Conservation (phyloP, 208 protist genomes). For the Novymonas esmeraldas region DNA sequence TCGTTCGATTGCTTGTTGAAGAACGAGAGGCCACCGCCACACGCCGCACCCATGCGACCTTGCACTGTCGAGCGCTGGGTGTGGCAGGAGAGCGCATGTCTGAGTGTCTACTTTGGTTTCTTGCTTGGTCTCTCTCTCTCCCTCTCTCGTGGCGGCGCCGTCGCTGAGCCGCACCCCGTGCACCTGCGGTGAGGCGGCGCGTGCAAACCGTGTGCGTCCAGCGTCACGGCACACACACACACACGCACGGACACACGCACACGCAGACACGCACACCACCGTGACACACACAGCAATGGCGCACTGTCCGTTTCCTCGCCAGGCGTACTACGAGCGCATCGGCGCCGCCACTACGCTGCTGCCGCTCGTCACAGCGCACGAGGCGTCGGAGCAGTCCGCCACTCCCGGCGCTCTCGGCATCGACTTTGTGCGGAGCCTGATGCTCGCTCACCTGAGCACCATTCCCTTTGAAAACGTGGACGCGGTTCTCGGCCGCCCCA, state of each 20-base stretch:
- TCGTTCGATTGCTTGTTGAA: too few species aligned
- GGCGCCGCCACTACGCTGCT: constrained; percentile 11
- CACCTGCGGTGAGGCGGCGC: too few species aligned
- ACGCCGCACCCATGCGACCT: too few species aligned
- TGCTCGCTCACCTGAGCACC: constrained; percentile 9
- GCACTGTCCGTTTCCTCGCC: constrained; percentile 18
- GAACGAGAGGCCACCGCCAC: too few species aligned
- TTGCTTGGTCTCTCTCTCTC: too few species aligned
- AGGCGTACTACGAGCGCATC: constrained; percentile 34
- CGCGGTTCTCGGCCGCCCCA: constrained; percentile 20
- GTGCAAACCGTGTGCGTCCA: too few species aligned
- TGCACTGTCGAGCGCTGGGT: too few species aligned
- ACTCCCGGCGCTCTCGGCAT: constrained; percentile 8
- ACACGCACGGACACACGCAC: neutral
- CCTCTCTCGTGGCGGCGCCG: too few species aligned
- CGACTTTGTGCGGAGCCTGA: constrained; percentile 20
- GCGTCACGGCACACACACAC: neutral
- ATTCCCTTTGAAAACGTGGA: constrained; percentile 34
- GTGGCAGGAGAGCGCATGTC: too few species aligned
- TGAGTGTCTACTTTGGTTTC: too few species aligned
- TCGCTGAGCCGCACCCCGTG: too few species aligned
- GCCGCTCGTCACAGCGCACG: constrained; percentile 11
- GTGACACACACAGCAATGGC: neutral
- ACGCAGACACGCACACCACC: neutral
- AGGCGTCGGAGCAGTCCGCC: neutral